Base-by-base conservation (phyloP, 805 yeast genomes). In the Candida pseudoglaebosa region DNA sequence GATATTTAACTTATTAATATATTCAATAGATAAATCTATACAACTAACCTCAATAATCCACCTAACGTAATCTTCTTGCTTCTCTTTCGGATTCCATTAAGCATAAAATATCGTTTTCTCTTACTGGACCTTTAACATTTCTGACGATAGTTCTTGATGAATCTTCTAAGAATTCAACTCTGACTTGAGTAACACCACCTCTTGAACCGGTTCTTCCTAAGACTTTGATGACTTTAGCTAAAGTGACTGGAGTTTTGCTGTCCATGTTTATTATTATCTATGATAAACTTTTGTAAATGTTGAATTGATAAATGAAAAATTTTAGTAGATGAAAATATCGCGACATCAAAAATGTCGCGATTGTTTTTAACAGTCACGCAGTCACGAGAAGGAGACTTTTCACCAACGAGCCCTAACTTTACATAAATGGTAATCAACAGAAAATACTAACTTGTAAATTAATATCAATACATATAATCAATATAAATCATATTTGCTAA, bases 181-280 rank as follows among this genome's bases (percentile, higher is more conserved):
- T 64, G 53, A 68, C 73, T 58, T 68, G 73, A 57, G 73, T 68
- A 54, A 68, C 73, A 66, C 96, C 96, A 85, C 98, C 98, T 80
- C 98, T 91, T 73, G 99, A 91, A 73, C 99, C 99, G 84, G 99
- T 91, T 79, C 99, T 91, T 74, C 98, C 98, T 76, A 91, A 82
- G 73, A 91, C 98, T 81, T 91, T 93, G 77, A 88, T 88, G 70
- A 91, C 99, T 82, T 91, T 91, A 72, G 98, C 99, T 76, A 91
- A 87, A 80, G 96, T 93, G 67, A 91, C 97, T 71, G 96, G 96
- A 74, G 87, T 81, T 75, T 82, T 77, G 38, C 26, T 33, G 16
- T 33, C 36, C 36, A 33, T 33, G 22, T 33, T 33, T 19, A 26
- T 26, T 9, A 5, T 26, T 5, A 10, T 6, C 12, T n/a, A 26